These are phyloP conservation scores for Epichloe scottii DNA, from an alignment of 2,329 filamentous ascomycete species.

Conservation along the genomic window DNA sequence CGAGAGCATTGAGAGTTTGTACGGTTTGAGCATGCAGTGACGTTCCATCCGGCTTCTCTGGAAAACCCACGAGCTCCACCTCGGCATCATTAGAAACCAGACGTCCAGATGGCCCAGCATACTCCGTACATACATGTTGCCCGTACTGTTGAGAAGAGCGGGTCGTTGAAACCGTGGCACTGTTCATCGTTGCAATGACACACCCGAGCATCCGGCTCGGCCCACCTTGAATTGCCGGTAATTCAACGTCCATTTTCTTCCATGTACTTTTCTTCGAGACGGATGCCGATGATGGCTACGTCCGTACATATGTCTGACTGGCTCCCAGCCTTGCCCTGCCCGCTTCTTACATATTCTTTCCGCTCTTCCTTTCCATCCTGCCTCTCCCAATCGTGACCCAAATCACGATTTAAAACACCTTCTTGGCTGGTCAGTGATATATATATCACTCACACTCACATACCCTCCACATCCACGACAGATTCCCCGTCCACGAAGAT, in stretches of 20 bases:
- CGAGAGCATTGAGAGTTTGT: not conserved
- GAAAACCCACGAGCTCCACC: not conserved
- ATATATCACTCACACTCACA: slow-evolving; percentile 1
- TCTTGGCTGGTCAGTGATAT: not conserved
- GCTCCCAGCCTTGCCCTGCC: not conserved
- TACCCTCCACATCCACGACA: slow-evolving; percentile 8
- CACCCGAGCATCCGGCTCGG: too few relatives aligned
- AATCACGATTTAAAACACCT: not conserved
- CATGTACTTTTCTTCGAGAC: not conserved
- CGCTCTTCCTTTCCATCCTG: not conserved
- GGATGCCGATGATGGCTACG: not conserved
- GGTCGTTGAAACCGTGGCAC: too few relatives aligned
- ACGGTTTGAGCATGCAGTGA: slow-evolving; percentile 11
- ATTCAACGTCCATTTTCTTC: too few relatives aligned
- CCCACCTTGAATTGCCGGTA: too few relatives aligned
- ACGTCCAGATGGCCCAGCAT: too few relatives aligned
- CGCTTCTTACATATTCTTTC: not conserved
- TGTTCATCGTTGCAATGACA: not conserved
- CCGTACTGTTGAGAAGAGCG: too few relatives aligned
- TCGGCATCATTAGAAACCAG: slow-evolving; percentile 3
- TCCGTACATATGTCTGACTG: too few relatives aligned
- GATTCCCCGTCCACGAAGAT: slow-evolving; percentile 29
- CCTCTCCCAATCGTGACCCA: not conserved
- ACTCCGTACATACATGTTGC: too few relatives aligned
- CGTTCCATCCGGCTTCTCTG: slow-evolving; percentile 12